A percentile compares a stretch with the other conserved stretches of the same genome.
phyloP scores from a whole-genome alignment of 1,139 yeast species.

The Candida sp. region DNA sequence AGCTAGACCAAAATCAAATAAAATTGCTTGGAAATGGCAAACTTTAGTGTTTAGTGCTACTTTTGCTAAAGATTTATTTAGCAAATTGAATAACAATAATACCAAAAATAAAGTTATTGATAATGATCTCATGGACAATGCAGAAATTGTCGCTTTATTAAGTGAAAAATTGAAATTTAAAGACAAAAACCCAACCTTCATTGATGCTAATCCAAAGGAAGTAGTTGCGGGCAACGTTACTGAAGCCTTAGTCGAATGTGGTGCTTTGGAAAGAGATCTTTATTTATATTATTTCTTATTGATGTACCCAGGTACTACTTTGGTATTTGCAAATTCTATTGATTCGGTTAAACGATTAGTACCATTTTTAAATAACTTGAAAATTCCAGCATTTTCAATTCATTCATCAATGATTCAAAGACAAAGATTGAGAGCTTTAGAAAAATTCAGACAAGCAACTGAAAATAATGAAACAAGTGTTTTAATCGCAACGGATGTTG shows the following conservation, averaged over 20 bases:
- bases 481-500: conserved; percentile 93
- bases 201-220: conserved; percentile 88
- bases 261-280: conserved; percentile 85
- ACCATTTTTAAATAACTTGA: conserved; percentile 69
- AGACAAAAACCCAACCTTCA: conserved; percentile 54
- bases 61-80: conserved; percentile 78
- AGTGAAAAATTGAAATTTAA: conserved; percentile 59
- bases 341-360: conserved; percentile 87
- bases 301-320: conserved; percentile 84
- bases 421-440: conserved; percentile 83
- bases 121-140: conserved; percentile 45
- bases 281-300: conserved; percentile 84
- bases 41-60: conserved; percentile 95
- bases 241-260: conserved; percentile 91
- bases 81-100: conserved; percentile 54
- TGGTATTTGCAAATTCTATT: conserved; percentile 92
- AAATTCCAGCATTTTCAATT: conserved; percentile 72
- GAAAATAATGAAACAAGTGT: conserved; percentile 57
- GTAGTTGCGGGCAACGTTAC: conserved; percentile 71
- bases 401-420: conserved; percentile 97
- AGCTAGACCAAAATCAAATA: conserved; percentile 23
- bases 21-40: conserved; percentile 63
- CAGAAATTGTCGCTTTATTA: conserved; percentile 52
- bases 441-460: conserved; percentile 59
- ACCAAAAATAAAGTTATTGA: conserved; percentile 23